Base-by-base conservation (phyloP, 441 rosid genomes). In the Corymbia citriodora region DNA sequence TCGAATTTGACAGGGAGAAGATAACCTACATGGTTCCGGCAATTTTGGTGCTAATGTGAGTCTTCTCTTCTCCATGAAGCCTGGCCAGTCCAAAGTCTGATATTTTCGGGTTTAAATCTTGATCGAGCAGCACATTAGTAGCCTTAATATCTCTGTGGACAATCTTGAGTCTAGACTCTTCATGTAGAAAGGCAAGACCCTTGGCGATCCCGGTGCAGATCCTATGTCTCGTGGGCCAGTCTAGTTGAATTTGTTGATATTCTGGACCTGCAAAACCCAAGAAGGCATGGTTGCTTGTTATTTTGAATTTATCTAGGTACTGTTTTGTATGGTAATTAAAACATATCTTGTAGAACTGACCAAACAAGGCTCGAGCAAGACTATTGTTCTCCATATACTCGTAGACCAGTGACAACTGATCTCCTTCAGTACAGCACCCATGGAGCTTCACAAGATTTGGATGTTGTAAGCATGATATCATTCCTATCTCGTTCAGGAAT, bases 351-450 rank as follows among this genome's bases (percentile, higher is more conserved):
- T 79, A 23, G 87, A 63, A 36, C 61, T 5, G 61, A 94, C 97
- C 96, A 82, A 95, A 95, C 61, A 95, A 93, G 8, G 95, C 95
- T 0, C 92, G 95, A 21, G 96, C 94, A 54, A 95, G 95, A 70
- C 96, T 91, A 87, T 94, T 95, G 72, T 95, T 95, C 90, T 95
- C 97, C 94, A 95, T 85, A 90, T 94, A 93, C 90, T 95, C 97
- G 15, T 95, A 95, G 7, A 95, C 93, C 87, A 95, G 92, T 53
- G 93, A 89, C 55, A 95, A 91, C 90, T 93, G 94, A 89, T 95
- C 90, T 90, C 95, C 95, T 92, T 95, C 95, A 7, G 94, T 90
- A 88, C 96, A 95, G 91, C 94, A 95, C 36, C 97, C 97, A 81
- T 91, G 89, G 65, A 95, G 94, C 70, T 92, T 94, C 31, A 95